Conservation (phyloP, 2,329 filamentous ascomycete species). For the Paecilomyces formosus region DNA sequence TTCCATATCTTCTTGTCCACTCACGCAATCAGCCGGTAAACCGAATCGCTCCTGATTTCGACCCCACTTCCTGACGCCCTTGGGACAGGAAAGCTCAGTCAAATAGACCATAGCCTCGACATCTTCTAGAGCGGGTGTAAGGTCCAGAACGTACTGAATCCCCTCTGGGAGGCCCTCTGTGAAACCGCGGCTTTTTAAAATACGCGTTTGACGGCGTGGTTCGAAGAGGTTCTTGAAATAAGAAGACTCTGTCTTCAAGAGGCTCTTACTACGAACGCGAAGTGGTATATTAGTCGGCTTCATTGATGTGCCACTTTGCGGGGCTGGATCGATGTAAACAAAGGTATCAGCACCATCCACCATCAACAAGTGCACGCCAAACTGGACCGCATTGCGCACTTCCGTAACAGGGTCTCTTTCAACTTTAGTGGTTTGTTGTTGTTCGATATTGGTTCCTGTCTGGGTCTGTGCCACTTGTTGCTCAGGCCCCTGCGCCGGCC, state of each 20-base stretch:
- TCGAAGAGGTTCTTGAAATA: conserved; percentile 24
- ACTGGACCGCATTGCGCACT: background rate
- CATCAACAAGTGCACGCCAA: conserved; percentile 12
- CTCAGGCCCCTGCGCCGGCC: background rate
- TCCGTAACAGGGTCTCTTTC: background rate
- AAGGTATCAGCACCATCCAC: conserved; percentile 28
- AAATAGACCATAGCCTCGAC: conserved; percentile 56
- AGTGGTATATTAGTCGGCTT: conserved; percentile 19
- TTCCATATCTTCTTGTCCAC: conserved; percentile 42
- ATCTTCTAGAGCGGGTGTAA: conserved; percentile 55
- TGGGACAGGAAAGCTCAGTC: conserved; percentile 52
- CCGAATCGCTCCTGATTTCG: conserved; percentile 28
- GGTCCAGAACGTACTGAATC: conserved; percentile 54
- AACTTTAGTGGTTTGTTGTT: background rate
- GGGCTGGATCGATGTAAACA: conserved; percentile 27
- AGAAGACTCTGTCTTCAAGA: conserved; percentile 21
- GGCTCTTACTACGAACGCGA: conserved; percentile 23
- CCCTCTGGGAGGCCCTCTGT: conserved; percentile 24
- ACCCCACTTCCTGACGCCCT: conserved; percentile 51
- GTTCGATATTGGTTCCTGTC: background rate
- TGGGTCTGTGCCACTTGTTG: background rate
- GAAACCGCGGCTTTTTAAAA: conserved; percentile 22
- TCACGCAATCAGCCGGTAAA: conserved; percentile 35
- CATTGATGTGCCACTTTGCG: conserved; percentile 9
- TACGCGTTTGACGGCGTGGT: conserved; percentile 17